Base-by-base conservation (phyloP, 2,329 filamentous ascomycete species). In the Peltaster fructicola region DNA sequence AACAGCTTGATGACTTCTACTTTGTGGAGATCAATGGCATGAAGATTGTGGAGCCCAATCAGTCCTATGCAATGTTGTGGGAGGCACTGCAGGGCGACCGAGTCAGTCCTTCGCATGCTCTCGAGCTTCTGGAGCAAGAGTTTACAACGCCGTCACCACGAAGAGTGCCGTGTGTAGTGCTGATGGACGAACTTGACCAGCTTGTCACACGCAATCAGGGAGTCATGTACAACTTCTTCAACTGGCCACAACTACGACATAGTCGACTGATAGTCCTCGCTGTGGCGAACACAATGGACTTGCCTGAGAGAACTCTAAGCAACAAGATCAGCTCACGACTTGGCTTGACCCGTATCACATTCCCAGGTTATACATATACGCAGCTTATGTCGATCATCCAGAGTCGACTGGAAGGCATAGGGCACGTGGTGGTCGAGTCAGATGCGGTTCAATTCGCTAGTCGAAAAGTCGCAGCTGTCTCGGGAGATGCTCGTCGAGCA, bases 161-260 rank as follows among this genome's bases (percentile, higher is more conserved):
- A 24, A 68, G 88, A 32, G 81, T 91, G 5, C 88, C 90, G 1
- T 95, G 85, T 45, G 88, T 98, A 8, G 88, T 98, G 2, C 57
- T 98, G 24, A 98, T 98, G 88, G 88, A 98, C 44, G 88, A 98
- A 53, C 64, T 98, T 23, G 88, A 98, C 48, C 88, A 98, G 53
- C 67, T 98, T 6, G 90, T 98, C 4, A 98, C 88, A 8, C 88
- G 85, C 45, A 95, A 92, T 43, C 90, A 98, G 50, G 85, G 80
- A n/a, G 88, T 98, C 53, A 98, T 98, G 88, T 98, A 98, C 57
- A 98, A 98, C 52, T 98, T 98, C 52, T 98, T 98, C 65, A 98
- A 98, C 46, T 98, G 88, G 88, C 88, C 88, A 4, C 78, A 80
- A 7, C 61, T 95, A 26, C 69, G 79, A 24, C 84, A 98, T 51